phyloP scores from a whole-genome alignment of 371 early-diverging fungal genomes.

The Dichotomocladium elegans region DNA sequence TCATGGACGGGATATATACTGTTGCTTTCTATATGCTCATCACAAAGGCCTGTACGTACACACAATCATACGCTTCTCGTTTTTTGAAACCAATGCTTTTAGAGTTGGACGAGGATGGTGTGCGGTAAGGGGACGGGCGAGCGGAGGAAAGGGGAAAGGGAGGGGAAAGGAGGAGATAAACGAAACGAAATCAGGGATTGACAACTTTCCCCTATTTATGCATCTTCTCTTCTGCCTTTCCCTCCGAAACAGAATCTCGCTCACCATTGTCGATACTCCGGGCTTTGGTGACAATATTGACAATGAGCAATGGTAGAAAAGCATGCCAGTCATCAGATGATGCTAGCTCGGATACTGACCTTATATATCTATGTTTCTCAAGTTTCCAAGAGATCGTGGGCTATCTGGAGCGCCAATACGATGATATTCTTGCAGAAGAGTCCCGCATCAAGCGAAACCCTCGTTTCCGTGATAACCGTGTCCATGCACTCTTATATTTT shows the following conservation, averaged over 20 bases:
- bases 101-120: conserved; percentile 95
- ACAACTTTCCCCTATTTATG: neutral
- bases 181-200: neutral
- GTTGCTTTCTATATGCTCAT: too few relatives aligned
- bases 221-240: neutral
- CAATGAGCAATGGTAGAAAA: conserved; percentile 66
- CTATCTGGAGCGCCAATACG: conserved; percentile 93
- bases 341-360: conserved; percentile 3
- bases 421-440: conserved; percentile 94
- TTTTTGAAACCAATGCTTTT: conserved; percentile 1
- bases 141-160: conserved; percentile 20
- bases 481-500: conserved; percentile 97
- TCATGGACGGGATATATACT: too few relatives aligned
- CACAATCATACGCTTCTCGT: neutral
- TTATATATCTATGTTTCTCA: neutral
- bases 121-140: too few relatives aligned
- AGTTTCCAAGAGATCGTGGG: conserved; percentile 82
- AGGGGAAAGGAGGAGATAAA: neutral
- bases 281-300: conserved; percentile 95
- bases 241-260: conserved; percentile 42
- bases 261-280: conserved; percentile 95
- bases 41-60: too few relatives aligned
- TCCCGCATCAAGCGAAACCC: conserved; percentile 92
- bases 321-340: neutral
- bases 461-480: conserved; percentile 93